Base-by-base conservation (phyloP, 345 rosid genomes). In the Salix caprea region DNA sequence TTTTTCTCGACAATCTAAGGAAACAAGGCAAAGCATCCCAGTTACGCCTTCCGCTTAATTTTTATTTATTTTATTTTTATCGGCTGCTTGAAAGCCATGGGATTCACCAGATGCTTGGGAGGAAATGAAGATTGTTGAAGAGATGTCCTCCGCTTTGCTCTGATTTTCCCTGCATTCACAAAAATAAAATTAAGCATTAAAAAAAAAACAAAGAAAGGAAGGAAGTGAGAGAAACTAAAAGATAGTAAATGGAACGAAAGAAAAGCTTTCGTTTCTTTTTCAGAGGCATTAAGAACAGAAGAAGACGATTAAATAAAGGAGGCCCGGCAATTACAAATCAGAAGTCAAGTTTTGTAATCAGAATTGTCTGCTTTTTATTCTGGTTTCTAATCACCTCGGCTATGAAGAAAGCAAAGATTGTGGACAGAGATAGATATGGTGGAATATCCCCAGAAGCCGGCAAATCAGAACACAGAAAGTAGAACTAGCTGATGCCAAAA, bases 1-100 rank as follows among this genome's bases (percentile, higher is more conserved):
- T 18, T 50, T 6, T 21, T 50, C 60, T n/a, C 3, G 62, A 9
- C 23, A 56, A 56, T 56, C 26, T 7, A 56, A 56, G 8, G 26
- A 56, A n/a, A 56, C 62, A 56, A 1, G 11, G 26, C 10, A n/a
- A 21, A 56, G 9, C 10, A 24, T 56, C 1, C 28, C 23, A 7
- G n/a, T 50, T 30, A 68, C 36, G 8, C 64, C 46, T 65, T 65
- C 65, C 52, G 76, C 39, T 80, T 74, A 32, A 48, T 14, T 76
- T 70, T 87, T 34, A 32, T 32, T 32, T 32, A 32, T 32, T 32
- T 32, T 32, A 34, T 34, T 67, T 21, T 66, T 75, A 81, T 61
- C 75, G 71, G 85, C 79, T 76, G 79, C 85, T 88, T 91, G 82
- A 84, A 87, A 70, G 83, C 70, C 65, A 75, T 56, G 12, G 84